Evolutionary conservation across 1,139 yeast species (phyloP), one percentile per base, ranked within the genome.

Genomic region (Geotrichum australiense): DNA sequence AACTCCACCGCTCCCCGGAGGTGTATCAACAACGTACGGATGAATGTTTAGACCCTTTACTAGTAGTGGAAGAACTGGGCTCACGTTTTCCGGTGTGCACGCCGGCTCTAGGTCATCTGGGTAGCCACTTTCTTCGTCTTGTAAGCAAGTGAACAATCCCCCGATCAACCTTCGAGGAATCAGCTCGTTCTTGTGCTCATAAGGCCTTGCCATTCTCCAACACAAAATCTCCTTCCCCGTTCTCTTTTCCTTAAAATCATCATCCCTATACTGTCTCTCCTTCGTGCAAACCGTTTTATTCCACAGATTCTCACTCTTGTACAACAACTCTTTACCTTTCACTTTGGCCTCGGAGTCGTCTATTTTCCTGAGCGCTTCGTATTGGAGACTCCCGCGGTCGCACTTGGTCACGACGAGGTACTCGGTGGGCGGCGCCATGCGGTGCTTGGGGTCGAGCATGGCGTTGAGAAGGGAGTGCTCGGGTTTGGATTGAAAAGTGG

Each of bases 91-190:
- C 5, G 24, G 25, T 4, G 31, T 35, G 26, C 43, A 40, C 12
- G 26, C 29, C 10, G 30, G 31, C 5, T 6, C 24, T 8, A 28
- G n/a, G 22, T 40, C 35, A 10, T 20, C 27, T 5, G 22, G 29
- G 5, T 8, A n/a, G 7, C 5, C 32, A 10, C 11, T 6, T 7
- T 23, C 6, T 15, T 16, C 12, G 3, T 5, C 12, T 11, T 28
- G 33, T 6, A 30, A 14, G 28, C 43, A 40, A 11, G 29, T 27
- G 18, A 29, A 40, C 2, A 40, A 27, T 4, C 33, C 43, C 2
- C 43, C 43, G 11, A 40, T 33, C n/a, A 35, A 10, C 3, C 21
- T 35, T 11, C 43, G 39, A 8, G 42, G 42, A 14, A 22, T 14
- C 18, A 34, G 14, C 23, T 19, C 19, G 15, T 20, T 20, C 20